A percentile compares a stretch with the other conserved stretches of the same genome.
phyloP scores from a whole-genome alignment of 2,329 filamentous ascomycete genomes.

The Fusarium sp. region DNA sequence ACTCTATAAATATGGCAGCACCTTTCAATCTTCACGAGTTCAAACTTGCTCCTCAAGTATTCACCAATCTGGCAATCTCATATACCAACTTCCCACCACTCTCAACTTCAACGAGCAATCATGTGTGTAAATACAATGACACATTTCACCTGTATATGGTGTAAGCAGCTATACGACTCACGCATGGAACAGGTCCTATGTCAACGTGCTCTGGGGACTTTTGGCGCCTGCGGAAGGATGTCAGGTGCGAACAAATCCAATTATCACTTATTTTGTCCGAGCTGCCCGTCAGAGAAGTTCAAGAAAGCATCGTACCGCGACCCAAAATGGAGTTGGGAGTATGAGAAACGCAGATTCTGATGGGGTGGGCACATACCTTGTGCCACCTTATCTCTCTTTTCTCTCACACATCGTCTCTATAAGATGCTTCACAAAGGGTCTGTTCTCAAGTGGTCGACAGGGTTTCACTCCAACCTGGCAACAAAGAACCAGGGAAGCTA shows the following conservation, averaged over 20 bases:
- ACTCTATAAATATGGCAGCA: background rate
- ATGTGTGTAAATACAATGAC: background rate
- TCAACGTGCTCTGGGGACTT: background rate
- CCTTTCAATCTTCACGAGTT: no score
- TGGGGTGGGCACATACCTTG: rapidly evolving
- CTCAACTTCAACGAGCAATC: background rate
- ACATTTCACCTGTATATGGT: background rate
- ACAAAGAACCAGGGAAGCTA: background rate
- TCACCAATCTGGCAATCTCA: background rate
- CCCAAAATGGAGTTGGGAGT: background rate
- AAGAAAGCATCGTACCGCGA: background rate
- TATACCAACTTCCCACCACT: rapidly evolving
- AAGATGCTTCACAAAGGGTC: background rate
- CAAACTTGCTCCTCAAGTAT: background rate
- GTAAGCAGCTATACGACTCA: background rate
- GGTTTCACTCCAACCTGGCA: no score
- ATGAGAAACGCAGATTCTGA: background rate
- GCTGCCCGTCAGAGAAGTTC: background rate
- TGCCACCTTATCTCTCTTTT: background rate
- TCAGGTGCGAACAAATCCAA: background rate
- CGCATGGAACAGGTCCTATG: background rate
- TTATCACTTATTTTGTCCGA: background rate
- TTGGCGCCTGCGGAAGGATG: background rate
- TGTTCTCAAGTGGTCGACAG: background rate
- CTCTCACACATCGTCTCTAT: background rate